These are phyloP conservation scores for Sporopachydermia cereana DNA, from an alignment of 1,139 yeast species.

Conservation along the genomic window DNA sequence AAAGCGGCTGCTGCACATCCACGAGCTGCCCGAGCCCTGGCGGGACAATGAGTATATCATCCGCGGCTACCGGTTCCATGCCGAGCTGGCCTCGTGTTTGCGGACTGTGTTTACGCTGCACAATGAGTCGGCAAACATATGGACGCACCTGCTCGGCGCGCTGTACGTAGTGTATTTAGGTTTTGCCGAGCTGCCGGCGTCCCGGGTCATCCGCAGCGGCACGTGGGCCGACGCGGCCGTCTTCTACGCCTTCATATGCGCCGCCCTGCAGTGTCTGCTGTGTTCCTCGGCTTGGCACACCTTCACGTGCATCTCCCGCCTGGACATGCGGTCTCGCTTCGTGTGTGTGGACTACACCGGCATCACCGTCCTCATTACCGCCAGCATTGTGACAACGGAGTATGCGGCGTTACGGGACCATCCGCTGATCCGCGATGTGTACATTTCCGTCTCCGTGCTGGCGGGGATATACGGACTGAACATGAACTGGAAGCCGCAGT, in stretches of 20 bases:
- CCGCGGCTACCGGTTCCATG: slow-evolving; percentile 75
- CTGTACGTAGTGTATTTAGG: slow-evolving; percentile 44
- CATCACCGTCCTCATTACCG: slow-evolving; percentile 78
- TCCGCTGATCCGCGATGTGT: slow-evolving; percentile 35
- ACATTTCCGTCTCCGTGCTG: slow-evolving; percentile 47
- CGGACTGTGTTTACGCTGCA: slow-evolving; percentile 52
- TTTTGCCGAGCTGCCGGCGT: slow-evolving; percentile 48
- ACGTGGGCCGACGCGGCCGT: slow-evolving; percentile 40
- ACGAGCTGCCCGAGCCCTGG: slow-evolving; percentile 88
- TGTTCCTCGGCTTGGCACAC: slow-evolving; percentile 91
- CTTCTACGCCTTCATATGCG: slow-evolving; percentile 52
- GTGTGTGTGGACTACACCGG: slow-evolving; percentile 97
- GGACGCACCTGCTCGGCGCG: slow-evolving; percentile 82
- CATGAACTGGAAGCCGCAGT: slow-evolving; percentile 84
- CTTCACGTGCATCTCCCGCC: slow-evolving; percentile 64
- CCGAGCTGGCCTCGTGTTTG: slow-evolving; percentile 48
- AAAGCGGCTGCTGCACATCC: slow-evolving; percentile 54
- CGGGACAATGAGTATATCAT: slow-evolving; percentile 81
- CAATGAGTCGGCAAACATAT: slow-evolving; percentile 85
- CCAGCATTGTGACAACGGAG: slow-evolving; percentile 82
- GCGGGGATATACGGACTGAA: slow-evolving; percentile 65
- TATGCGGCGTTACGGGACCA: slow-evolving; percentile 63
- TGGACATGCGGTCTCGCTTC: slow-evolving; percentile 53
- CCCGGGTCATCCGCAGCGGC: slow-evolving; percentile 29
- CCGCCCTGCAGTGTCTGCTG: slow-evolving; percentile 65